A percentile compares a stretch with the other conserved stretches of the same genome.
Evolutionary conservation across 1,284 basidiomycete species (phyloP).

Genomic region (Mycena sp.): DNA sequence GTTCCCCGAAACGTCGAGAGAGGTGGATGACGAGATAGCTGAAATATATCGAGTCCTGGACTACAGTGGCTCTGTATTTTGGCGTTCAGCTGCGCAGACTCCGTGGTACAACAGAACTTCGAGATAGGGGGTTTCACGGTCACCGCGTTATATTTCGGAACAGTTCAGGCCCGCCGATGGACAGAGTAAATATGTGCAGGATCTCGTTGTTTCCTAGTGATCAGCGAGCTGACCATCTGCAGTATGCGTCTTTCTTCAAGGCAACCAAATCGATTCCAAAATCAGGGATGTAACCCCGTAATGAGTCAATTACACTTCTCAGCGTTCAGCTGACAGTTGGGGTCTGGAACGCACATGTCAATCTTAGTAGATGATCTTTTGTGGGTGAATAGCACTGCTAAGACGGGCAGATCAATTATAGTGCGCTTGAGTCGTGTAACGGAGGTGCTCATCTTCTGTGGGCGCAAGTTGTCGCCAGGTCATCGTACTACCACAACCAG

Average conservation of each 20-base stretch:
- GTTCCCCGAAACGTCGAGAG: conserved; percentile 72
- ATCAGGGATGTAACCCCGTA: too few species aligned
- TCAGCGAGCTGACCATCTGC: not conserved
- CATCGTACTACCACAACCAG: too few species aligned
- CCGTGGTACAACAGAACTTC: conserved; percentile 74
- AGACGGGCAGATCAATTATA: too few species aligned
- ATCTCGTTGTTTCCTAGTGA: not conserved
- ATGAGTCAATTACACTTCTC: too few species aligned
- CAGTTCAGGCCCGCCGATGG: conserved; percentile 16
- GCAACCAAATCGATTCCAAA: too few species aligned
- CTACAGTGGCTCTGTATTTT: conserved; percentile 72
- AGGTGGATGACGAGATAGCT: conserved; percentile 69
- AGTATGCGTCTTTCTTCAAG: conserved; percentile 44
- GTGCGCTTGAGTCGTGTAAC: too few species aligned
- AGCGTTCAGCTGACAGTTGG: too few species aligned
- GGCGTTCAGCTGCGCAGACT: conserved; percentile 74
- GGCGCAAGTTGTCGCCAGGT: too few species aligned
- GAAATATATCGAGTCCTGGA: conserved; percentile 72
- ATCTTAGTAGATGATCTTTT: too few species aligned
- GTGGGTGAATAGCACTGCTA: too few species aligned
- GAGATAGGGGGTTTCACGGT: conserved; percentile 24
- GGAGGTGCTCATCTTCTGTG: too few species aligned
- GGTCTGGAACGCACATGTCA: too few species aligned
- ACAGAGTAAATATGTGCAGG: conserved; percentile 30
- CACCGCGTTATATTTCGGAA: conserved; percentile 19